Conservation (phyloP, 1,284 basidiomycete genomes). For the Pyrrhoderma lamaoense region DNA sequence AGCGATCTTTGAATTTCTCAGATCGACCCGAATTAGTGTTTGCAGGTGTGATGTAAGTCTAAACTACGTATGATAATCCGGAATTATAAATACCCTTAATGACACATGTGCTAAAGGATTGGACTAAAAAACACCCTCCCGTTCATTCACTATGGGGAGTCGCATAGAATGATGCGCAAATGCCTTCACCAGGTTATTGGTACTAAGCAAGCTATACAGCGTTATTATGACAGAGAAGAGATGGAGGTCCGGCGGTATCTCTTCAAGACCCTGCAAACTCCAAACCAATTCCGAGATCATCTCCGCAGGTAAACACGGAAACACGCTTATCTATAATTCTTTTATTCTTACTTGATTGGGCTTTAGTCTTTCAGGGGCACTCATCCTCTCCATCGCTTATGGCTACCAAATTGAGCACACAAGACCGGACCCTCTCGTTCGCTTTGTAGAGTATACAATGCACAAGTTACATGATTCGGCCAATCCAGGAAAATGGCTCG, state of each 20-base stretch:
- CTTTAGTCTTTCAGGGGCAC: constrained; percentile 25
- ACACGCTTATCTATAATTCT: neutral
- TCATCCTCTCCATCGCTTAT: constrained; percentile 28
- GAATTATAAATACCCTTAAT: neutral
- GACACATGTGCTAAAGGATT: neutral
- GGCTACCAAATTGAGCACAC: constrained; percentile 26
- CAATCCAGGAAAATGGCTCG: constrained; percentile 27
- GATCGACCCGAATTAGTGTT: constrained; percentile 30
- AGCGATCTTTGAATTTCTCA: constrained; percentile 40
- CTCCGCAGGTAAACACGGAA: constrained; percentile 6
- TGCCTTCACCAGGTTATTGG: constrained; percentile 8
- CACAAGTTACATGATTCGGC: constrained; percentile 20
- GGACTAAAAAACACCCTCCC: neutral
- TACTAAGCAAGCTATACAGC: constrained; percentile 1
- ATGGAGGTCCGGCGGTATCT: constrained; percentile 14
- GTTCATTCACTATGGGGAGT: constrained; percentile 2
- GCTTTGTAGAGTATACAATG: constrained; percentile 19
- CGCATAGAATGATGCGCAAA: constrained; percentile 6
- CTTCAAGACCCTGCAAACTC: constrained; percentile 5
- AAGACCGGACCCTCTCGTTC: constrained; percentile 24
- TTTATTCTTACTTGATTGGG: neutral
- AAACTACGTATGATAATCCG: no score
- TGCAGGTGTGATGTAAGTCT: constrained; percentile 12
- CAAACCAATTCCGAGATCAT: constrained; percentile 4
- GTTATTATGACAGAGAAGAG: constrained; percentile 9